phyloP scores from a whole-genome alignment of 2,329 filamentous ascomycete genomes.

The Fonsecaea monophora region DNA sequence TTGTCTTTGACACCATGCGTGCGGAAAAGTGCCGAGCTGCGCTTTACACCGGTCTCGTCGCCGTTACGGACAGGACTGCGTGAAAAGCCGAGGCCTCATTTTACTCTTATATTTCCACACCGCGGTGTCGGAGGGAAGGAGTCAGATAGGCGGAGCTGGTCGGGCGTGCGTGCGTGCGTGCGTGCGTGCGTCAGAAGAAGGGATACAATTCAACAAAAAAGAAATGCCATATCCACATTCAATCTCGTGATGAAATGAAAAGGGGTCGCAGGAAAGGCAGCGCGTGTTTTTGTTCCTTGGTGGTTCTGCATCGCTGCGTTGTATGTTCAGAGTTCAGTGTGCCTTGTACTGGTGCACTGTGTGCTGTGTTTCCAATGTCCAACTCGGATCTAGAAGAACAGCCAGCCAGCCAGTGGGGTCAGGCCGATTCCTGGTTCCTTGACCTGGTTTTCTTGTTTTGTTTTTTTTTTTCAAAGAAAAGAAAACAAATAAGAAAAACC shows the following conservation, averaged over 20 bases:
- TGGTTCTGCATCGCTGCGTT: not conserved
- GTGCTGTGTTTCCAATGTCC: not conserved
- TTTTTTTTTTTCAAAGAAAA: not conserved
- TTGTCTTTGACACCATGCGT: no score
- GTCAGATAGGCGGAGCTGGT: no score
- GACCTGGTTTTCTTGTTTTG: constrained; percentile 2
- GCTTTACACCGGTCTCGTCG: no score
- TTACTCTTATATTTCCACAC: no score
- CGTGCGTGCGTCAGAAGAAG: no score
- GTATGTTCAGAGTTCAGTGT: not conserved
- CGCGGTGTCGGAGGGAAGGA: no score
- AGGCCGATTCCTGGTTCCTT: constrained; percentile 24
- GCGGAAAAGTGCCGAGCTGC: no score
- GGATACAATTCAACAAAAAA: no score
- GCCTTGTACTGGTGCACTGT: not conserved
- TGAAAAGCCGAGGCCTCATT: no score
- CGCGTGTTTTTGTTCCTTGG: not conserved
- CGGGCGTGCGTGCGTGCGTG: no score
- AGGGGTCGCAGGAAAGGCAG: not conserved
- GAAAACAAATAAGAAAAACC: not conserved
- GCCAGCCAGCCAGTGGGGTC: not conserved
- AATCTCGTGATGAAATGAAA: not conserved
- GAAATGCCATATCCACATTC: not conserved
- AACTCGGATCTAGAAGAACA: not conserved
- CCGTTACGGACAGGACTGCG: no score